These are phyloP conservation scores for Fusarium euwallaceae DNA, from an alignment of 2,329 filamentous ascomycete genomes.

Conservation along the genomic window DNA sequence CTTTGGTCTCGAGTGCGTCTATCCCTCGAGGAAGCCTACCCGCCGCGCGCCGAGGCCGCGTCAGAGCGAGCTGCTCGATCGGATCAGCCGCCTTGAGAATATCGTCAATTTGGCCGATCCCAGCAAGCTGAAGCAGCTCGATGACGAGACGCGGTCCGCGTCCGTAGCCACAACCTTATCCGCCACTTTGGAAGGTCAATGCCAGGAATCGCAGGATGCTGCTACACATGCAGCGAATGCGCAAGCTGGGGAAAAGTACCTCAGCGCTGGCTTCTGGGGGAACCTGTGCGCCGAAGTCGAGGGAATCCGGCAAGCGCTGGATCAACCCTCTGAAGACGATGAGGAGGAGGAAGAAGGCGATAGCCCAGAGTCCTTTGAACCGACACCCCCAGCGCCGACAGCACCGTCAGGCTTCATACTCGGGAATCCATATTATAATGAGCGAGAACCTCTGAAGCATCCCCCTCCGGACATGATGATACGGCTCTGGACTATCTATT, in stretches of 20 bases:
- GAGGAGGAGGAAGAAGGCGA: constrained; percentile 52
- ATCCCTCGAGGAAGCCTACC: constrained; percentile 60
- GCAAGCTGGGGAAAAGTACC: constrained; percentile 49
- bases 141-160: constrained; percentile 24
- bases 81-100: constrained; percentile 59
- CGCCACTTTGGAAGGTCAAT: constrained; percentile 29
- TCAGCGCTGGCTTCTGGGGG: constrained; percentile 60
- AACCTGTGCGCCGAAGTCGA: constrained; percentile 60
- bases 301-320: constrained; percentile 59
- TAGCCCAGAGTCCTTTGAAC: constrained; percentile 47
- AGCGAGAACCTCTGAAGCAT: constrained; percentile 45
- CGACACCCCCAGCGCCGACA: constrained; percentile 33
- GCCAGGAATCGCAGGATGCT: constrained; percentile 26
- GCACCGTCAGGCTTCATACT: constrained; percentile 47
- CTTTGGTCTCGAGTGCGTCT: constrained; percentile 61
- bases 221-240: constrained; percentile 38
- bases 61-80: constrained; percentile 59
- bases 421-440: constrained; percentile 43
- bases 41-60: constrained; percentile 56
- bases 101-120: constrained; percentile 61
- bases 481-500: constrained; percentile 53
- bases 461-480: constrained; percentile 55
- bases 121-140: constrained; percentile 44
- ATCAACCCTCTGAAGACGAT: constrained; percentile 57
- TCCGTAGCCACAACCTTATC: constrained; percentile 8